Conservation (phyloP, 2,329 filamentous ascomycete species). For the Chaetothyriales sp. region DNA sequence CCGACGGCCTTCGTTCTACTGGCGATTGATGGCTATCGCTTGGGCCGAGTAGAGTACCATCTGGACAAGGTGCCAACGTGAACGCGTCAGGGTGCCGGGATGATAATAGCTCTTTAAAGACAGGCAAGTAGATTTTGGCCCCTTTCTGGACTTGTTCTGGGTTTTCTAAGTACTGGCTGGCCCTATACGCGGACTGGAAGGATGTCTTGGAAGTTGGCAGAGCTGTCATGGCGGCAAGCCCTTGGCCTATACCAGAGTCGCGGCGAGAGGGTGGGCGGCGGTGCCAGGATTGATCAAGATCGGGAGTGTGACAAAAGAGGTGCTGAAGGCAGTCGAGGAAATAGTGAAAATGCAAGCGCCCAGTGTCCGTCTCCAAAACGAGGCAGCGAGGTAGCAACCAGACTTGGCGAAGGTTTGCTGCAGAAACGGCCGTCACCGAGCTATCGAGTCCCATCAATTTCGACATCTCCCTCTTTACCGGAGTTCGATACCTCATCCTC, state of each 20-base stretch:
- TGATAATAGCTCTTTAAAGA: not conserved
- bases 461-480: not conserved
- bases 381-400: not conserved
- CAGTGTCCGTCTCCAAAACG: not conserved
- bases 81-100: not conserved
- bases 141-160: not conserved
- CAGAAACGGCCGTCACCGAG: not conserved
- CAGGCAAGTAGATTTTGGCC: not conserved
- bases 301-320: not conserved
- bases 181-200: not conserved
- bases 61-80: not conserved
- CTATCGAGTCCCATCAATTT: not conserved
- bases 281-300: not conserved
- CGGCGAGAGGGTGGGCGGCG: not conserved
- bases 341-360: not conserved
- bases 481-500: not conserved
- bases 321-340: not conserved
- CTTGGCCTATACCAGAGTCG: not conserved
- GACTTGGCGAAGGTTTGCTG: not conserved
- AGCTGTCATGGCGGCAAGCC: not conserved
- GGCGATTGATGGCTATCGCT: not conserved
- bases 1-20: not conserved
- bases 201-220: conserved; percentile 4
- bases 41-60: not conserved
- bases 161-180: not conserved